phyloP scores from a whole-genome alignment of 176 grass and related monocot species.

The Juncus effusus region DNA sequence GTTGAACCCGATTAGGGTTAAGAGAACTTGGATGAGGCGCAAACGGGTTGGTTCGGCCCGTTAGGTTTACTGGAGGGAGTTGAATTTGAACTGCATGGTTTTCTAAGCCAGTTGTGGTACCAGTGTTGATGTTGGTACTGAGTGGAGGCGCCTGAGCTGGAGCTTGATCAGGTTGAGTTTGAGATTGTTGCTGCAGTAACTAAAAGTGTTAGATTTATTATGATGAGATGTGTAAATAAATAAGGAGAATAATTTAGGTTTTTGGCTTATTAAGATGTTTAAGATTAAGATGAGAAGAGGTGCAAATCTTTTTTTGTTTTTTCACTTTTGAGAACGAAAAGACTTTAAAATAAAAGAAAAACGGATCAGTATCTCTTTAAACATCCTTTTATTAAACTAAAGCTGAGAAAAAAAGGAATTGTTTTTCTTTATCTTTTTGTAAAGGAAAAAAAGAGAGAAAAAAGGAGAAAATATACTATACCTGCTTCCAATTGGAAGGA shows the following conservation, averaged over 20 bases:
- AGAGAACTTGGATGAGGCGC: slow-evolving; percentile 44
- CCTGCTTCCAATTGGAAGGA: slow-evolving; percentile 89
- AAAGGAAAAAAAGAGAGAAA: slow-evolving; percentile 31
- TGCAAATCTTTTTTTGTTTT: too few relatives aligned
- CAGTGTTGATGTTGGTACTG: neutral
- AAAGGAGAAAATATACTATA: slow-evolving; percentile 15
- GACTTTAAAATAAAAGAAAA: too few relatives aligned
- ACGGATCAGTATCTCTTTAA: slow-evolving; percentile 5
- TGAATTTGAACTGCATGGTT: slow-evolving; percentile 37
- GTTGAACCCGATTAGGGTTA: slow-evolving; percentile 61
- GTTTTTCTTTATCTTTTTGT: too few relatives aligned
- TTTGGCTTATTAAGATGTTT: too few relatives aligned
- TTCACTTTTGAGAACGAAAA: too few relatives aligned
- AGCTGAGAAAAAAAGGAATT: too few relatives aligned
- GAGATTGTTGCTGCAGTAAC: slow-evolving; percentile 38
- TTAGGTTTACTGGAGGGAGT: slow-evolving; percentile 38
- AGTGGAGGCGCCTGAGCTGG: too few relatives aligned
- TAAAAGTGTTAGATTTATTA: slow-evolving; percentile 9
- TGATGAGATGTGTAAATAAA: slow-evolving; percentile 15
- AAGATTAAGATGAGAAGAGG: too few relatives aligned
- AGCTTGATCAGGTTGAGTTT: slow-evolving; percentile 29
- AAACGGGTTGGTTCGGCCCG: slow-evolving; percentile 19
- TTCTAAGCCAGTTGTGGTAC: slow-evolving; percentile 6
- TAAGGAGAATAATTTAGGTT: slow-evolving; percentile 5
- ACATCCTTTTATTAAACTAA: neutral